These are phyloP conservation scores for Cyclotella atomus DNA, from an alignment of 108 stramenopile genomes.

Conservation along the genomic window DNA sequence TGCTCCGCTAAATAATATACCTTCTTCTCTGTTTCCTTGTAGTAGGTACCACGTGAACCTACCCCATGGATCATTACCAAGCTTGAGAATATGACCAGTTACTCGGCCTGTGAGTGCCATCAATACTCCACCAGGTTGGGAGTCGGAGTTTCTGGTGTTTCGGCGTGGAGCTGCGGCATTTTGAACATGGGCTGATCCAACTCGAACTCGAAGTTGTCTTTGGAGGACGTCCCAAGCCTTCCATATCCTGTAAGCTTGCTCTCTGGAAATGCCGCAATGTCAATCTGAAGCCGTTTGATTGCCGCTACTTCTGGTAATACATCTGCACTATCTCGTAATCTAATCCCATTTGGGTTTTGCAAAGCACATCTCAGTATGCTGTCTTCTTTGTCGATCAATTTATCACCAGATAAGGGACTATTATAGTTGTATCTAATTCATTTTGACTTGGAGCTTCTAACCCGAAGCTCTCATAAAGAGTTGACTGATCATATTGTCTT, in stretches of 20 bases:
- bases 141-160: not conserved
- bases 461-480: too few species aligned
- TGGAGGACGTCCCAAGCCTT: not conserved
- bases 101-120: not conserved
- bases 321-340: not conserved
- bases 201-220: not conserved
- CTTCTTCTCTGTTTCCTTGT: not conserved
- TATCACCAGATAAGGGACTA: conserved; percentile 9
- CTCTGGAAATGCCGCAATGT: not conserved
- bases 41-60: not conserved
- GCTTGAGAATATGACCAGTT: not conserved
- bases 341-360: conserved; percentile 12
- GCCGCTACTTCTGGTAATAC: conserved; percentile 6
- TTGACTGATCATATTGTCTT: too few species aligned
- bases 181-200: not conserved
- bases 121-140: conserved; percentile 8
- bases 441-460: too few species aligned
- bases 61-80: not conserved
- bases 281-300: not conserved
- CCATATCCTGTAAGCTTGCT: not conserved
- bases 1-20: not conserved
- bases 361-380: not conserved
- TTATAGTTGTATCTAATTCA: too few species aligned
- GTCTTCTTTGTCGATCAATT: not conserved
- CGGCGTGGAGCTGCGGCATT: not conserved